These are phyloP conservation scores for Globisporangium sylvaticum DNA, from an alignment of 352 stramenopile species.

Conservation along the genomic window DNA sequence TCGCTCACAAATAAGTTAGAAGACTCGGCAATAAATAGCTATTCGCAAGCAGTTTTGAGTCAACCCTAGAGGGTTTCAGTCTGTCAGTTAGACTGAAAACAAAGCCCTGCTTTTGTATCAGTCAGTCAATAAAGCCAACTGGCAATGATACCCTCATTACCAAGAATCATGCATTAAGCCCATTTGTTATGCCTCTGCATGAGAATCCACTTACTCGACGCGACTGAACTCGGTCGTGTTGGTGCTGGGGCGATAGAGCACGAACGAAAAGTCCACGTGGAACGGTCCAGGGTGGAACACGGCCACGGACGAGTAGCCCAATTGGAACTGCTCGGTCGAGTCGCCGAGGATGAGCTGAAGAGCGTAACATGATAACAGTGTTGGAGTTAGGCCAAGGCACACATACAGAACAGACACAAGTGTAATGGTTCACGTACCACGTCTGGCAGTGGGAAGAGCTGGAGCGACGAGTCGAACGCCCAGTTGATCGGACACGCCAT, in stretches of 20 bases:
- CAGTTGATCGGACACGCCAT: constrained; percentile 91
- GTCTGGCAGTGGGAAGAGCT: constrained; percentile 91
- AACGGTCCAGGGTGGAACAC: constrained; percentile 82
- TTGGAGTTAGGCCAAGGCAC: neutral
- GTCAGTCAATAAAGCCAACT: neutral
- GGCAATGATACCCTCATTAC: neutral
- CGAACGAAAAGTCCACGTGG: constrained; percentile 83
- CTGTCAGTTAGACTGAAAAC: neutral
- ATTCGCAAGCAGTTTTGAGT: neutral
- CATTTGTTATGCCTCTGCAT: too few species aligned
- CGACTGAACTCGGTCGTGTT: constrained; percentile 84
- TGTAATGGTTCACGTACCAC: constrained; percentile 37
- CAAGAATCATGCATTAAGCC: neutral
- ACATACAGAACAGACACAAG: neutral
- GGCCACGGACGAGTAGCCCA: constrained; percentile 76
- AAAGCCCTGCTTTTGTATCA: neutral
- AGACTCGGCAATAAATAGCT: too few species aligned
- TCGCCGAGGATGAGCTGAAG: constrained; percentile 69
- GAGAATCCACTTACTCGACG: constrained; percentile 43
- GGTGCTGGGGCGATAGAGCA: constrained; percentile 80
- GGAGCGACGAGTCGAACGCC: constrained; percentile 90
- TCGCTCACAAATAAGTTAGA: too few species aligned
- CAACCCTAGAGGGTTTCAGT: neutral
- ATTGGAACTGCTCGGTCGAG: constrained; percentile 77
- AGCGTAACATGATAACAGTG: neutral